phyloP scores from a whole-genome alignment of 2,329 filamentous ascomycete species.

The Aspergillus niger region DNA sequence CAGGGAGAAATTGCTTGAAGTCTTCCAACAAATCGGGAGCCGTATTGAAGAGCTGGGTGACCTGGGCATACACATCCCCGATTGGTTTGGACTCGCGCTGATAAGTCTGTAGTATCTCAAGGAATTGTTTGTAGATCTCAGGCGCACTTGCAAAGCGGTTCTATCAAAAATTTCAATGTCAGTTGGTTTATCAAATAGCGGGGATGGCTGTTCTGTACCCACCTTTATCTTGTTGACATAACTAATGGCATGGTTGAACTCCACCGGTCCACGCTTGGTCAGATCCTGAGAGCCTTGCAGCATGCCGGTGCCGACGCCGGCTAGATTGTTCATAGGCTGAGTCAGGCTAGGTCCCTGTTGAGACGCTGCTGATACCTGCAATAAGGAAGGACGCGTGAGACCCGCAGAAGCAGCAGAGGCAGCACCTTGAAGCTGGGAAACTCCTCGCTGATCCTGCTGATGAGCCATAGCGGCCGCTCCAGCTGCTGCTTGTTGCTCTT shows the following conservation, averaged over 20 bases:
- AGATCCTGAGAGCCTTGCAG: slow-evolving; percentile 58
- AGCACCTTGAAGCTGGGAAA: slow-evolving; percentile 67
- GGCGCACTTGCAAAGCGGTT: slow-evolving; percentile 96
- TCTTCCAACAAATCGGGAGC: slow-evolving; percentile 95
- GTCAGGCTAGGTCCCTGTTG: slow-evolving; percentile 48
- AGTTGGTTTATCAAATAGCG: background rate
- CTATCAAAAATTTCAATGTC: slow-evolving; percentile 47
- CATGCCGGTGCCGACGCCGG: slow-evolving; percentile 62
- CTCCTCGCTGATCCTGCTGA: slow-evolving; percentile 66
- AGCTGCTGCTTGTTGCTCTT: slow-evolving; percentile 51
- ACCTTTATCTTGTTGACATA: slow-evolving; percentile 99
- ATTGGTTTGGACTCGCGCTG: slow-evolving; percentile 98
- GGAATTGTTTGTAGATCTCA: slow-evolving; percentile 98
- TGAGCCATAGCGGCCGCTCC: slow-evolving; percentile 52
- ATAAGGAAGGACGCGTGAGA: slow-evolving; percentile 49
- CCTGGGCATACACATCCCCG: slow-evolving; percentile 95
- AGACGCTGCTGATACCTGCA: slow-evolving; percentile 50
- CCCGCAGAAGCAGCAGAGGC: slow-evolving; percentile 61
- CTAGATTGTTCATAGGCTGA: slow-evolving; percentile 61
- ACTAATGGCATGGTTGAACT: slow-evolving; percentile 98
- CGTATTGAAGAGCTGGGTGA: slow-evolving; percentile 88
- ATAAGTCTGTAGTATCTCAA: slow-evolving; percentile 97
- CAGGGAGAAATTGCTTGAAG: slow-evolving; percentile 97
- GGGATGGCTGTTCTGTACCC: slow-evolving; percentile 31
- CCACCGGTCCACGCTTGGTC: slow-evolving; percentile 90